These are phyloP conservation scores for Entomophthora muscae DNA, from an alignment of 371 early-diverging fungal species.

Conservation along the genomic window DNA sequence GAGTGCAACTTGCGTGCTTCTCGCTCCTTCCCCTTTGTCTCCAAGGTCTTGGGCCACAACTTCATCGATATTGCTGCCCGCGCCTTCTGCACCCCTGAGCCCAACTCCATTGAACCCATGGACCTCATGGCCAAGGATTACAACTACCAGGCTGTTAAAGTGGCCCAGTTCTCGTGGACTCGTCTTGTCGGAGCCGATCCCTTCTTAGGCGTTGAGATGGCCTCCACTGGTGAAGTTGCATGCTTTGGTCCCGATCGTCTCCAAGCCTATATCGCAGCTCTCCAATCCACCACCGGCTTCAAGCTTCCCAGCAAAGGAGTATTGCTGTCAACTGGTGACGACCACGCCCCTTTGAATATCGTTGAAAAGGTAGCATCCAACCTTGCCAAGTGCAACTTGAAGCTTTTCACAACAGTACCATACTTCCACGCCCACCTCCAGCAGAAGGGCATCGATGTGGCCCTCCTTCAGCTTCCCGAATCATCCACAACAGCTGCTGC, in stretches of 20 bases:
- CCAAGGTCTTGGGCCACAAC: slow-evolving; percentile 79
- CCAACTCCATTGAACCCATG: slow-evolving; percentile 35
- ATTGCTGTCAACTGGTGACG: slow-evolving; percentile 62
- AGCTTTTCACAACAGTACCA: background rate
- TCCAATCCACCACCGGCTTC: slow-evolving; percentile 72
- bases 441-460: background rate
- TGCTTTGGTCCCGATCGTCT: slow-evolving; percentile 90
- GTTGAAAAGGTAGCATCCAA: background rate
- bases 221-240: slow-evolving; percentile 96
- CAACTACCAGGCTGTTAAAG: slow-evolving; percentile 79
- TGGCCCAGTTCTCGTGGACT: slow-evolving; percentile 90
- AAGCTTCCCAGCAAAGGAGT: slow-evolving; percentile 79
- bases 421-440: background rate
- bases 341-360: background rate
- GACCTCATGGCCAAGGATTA: slow-evolving; percentile 19
- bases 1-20: slow-evolving; percentile 94
- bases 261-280: slow-evolving; percentile 87
- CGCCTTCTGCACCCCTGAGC: slow-evolving; percentile 67
- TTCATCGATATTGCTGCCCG: slow-evolving; percentile 84
- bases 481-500: background rate
- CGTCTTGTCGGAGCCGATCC: slow-evolving; percentile 91
- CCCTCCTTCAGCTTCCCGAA: background rate
- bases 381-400: background rate
- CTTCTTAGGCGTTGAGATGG: slow-evolving; percentile 93
- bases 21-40: slow-evolving; percentile 87